These are phyloP conservation scores for Drechslerella stenobrocha DNA, from an alignment of 2,329 filamentous ascomycete genomes.

Conservation along the genomic window DNA sequence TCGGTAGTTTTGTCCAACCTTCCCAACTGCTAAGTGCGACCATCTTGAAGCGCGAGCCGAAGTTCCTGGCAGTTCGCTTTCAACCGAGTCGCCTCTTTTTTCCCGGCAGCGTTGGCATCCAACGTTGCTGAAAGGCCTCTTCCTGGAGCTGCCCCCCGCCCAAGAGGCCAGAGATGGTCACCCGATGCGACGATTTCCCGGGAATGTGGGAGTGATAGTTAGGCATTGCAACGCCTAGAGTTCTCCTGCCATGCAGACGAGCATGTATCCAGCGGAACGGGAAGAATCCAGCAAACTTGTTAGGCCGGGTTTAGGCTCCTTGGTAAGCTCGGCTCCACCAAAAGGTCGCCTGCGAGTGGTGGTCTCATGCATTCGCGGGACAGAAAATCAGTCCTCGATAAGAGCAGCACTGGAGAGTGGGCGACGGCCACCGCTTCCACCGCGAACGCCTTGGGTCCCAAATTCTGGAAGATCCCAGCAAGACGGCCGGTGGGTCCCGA, in stretches of 20 bases:
- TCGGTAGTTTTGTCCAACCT: constrained; percentile 30
- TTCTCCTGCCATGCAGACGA: constrained; percentile 24
- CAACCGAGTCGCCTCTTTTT: background rate
- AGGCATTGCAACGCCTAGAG: constrained; percentile 20
- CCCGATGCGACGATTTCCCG: constrained; percentile 15
- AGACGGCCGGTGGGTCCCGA: constrained; percentile 49
- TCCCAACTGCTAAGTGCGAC: constrained; percentile 18
- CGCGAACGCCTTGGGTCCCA: constrained; percentile 41
- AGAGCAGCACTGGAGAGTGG: constrained; percentile 27
- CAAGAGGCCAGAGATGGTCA: no score
- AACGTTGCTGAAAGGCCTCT: no score
- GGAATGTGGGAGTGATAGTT: constrained; percentile 23
- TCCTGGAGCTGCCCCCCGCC: no score
- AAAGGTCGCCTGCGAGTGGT: constrained; percentile 11
- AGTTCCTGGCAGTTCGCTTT: constrained; percentile 11
- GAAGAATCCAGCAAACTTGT: constrained; percentile 13
- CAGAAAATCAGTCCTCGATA: constrained; percentile 23
- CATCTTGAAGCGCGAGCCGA: constrained; percentile 15
- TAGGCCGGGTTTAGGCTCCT: constrained; percentile 3
- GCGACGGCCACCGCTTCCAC: constrained; percentile 14
- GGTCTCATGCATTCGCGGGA: constrained; percentile 25
- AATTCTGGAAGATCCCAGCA: constrained; percentile 41
- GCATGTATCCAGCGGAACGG: constrained; percentile 30
- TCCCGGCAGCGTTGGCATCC: no score
- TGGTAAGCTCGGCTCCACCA: constrained; percentile 27